phyloP scores from a whole-genome alignment of 306 rosid genomes.

The Dalbergia cochinchinensis region DNA sequence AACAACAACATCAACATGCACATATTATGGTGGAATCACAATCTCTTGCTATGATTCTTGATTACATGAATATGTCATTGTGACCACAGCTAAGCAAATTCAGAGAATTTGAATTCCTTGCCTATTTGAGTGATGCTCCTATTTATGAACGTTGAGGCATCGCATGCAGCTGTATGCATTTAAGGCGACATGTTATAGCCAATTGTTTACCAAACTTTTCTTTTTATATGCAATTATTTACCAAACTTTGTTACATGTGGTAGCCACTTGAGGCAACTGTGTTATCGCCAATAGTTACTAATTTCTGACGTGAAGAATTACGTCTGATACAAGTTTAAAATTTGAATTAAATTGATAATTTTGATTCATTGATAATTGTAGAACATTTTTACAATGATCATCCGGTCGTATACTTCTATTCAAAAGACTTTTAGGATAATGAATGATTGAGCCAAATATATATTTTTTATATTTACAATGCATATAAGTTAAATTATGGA shows the following conservation, averaged over 20 bases:
- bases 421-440: too few species aligned
- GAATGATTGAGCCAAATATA: too few species aligned
- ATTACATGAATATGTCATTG: conserved; percentile 10
- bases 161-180: neutral
- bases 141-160: neutral
- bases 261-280: conserved; percentile 7
- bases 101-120: conserved; percentile 7
- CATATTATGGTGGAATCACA: neutral
- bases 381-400: too few species aligned
- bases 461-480: too few species aligned
- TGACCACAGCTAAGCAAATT: neutral
- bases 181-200: conserved; percentile 34
- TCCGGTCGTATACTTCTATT: too few species aligned
- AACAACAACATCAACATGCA: neutral
- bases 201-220: conserved; percentile 16
- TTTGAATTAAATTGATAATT: neutral
- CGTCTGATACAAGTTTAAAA: neutral
- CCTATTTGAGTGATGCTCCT: neutral
- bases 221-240: neutral
- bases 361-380: too few species aligned
- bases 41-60: conserved; percentile 2
- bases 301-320: neutral
- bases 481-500: too few species aligned
- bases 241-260: neutral
- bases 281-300: neutral